These are phyloP conservation scores for Brassica nigra DNA, from an alignment of 345 rosid genomes.

Conservation along the genomic window DNA sequence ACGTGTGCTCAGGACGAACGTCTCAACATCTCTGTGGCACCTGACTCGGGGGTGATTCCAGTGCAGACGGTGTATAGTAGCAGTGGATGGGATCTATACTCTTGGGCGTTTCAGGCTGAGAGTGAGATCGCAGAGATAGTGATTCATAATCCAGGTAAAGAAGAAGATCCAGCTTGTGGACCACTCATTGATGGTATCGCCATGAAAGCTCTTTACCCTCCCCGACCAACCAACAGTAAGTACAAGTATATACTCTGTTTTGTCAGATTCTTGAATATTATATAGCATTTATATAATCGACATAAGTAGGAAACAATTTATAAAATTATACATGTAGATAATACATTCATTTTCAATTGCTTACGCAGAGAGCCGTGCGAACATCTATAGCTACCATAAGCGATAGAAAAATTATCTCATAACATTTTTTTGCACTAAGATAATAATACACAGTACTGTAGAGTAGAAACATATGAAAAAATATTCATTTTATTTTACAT, in stretches of 20 bases:
- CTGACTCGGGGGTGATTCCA: slow-evolving; percentile 76
- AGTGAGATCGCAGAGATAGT: slow-evolving; percentile 45
- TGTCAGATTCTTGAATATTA: no score
- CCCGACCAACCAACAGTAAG: slow-evolving; percentile 60
- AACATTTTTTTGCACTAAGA: no score
- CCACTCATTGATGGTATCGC: slow-evolving; percentile 83
- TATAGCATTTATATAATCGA: neutral
- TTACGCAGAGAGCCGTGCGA: no score
- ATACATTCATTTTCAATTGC: neutral
- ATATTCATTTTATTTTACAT: no score
- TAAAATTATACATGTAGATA: neutral
- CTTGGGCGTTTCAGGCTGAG: slow-evolving; percentile 75
- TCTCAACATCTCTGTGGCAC: slow-evolving; percentile 70
- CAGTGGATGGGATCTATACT: slow-evolving; percentile 81
- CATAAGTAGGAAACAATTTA: neutral
- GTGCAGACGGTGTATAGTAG: slow-evolving; percentile 80
- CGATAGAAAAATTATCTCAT: no score
- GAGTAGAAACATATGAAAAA: no score
- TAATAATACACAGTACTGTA: no score
- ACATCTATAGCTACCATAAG: no score
- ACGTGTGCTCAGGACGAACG: slow-evolving; percentile 89
- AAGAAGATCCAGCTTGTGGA: slow-evolving; percentile 89
- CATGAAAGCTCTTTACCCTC: slow-evolving; percentile 62
- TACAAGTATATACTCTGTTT: slow-evolving; percentile 11
- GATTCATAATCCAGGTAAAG: slow-evolving; percentile 80